Evolutionary conservation across 2,329 filamentous ascomycete species (phyloP).

Genomic region (Magnaporthales sp.): DNA sequence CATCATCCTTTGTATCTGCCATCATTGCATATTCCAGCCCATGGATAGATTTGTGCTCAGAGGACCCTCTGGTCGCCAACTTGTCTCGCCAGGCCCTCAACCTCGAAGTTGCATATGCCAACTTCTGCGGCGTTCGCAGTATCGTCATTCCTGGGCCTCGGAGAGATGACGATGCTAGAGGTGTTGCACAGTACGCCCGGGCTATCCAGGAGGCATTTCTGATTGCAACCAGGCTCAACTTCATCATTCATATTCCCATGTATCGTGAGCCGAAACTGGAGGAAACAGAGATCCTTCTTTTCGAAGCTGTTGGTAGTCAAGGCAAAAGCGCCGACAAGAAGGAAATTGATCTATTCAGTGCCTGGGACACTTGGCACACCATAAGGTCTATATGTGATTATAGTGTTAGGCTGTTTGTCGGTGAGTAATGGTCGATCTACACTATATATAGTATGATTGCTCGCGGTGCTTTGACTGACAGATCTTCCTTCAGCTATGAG

Average conservation of each 20-base stretch:
- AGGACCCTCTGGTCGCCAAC: slow-evolving; percentile 73
- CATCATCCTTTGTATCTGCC: slow-evolving; percentile 59
- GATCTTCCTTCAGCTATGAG: slow-evolving; percentile 34
- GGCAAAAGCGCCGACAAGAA: slow-evolving; percentile 26
- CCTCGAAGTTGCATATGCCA: slow-evolving; percentile 87
- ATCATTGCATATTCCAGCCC: slow-evolving; percentile 74
- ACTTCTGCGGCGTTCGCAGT: slow-evolving; percentile 84
- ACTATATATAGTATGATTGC: background rate
- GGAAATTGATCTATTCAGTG: slow-evolving; percentile 62
- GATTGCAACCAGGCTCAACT: slow-evolving; percentile 65
- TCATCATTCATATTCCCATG: slow-evolving; percentile 79
- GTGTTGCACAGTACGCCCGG: slow-evolving; percentile 69
- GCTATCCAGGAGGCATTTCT: slow-evolving; percentile 72
- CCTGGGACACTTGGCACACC: slow-evolving; percentile 92
- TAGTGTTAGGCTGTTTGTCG: slow-evolving; percentile 68
- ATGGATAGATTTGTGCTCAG: slow-evolving; percentile 85
- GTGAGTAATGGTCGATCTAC: slow-evolving; percentile 44
- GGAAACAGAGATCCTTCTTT: slow-evolving; percentile 42
- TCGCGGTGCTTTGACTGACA: background rate
- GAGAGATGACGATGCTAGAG: slow-evolving; percentile 37
- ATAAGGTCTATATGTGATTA: slow-evolving; percentile 84
- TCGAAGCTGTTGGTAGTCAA: slow-evolving; percentile 28
- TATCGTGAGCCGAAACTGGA: slow-evolving; percentile 60
- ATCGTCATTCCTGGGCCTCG: slow-evolving; percentile 75
- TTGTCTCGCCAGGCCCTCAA: slow-evolving; percentile 85